Conservation (phyloP, 1,284 basidiomycete species). For the Agroathelia rolfsii region DNA sequence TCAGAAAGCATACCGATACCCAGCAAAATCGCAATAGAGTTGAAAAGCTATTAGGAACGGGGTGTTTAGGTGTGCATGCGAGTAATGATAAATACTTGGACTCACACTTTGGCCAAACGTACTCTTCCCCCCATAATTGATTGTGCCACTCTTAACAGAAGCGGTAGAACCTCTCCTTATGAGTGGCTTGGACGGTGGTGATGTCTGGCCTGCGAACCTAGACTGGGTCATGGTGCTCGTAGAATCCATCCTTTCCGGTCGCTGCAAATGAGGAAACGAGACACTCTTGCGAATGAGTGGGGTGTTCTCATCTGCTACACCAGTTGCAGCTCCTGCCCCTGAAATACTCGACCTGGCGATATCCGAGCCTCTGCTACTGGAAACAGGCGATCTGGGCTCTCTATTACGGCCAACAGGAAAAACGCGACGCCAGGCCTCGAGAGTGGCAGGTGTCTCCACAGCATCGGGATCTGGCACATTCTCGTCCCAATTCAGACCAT, state of each 20-base stretch:
- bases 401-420: too few relatives aligned
- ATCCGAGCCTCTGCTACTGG: too few relatives aligned
- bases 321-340: too few relatives aligned
- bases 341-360: too few relatives aligned
- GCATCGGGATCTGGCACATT: slow-evolving; percentile 14
- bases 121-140: slow-evolving; percentile 41
- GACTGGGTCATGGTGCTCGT: too few relatives aligned
- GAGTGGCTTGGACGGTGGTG: too few relatives aligned
- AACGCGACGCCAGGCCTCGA: too few relatives aligned
- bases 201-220: too few relatives aligned
- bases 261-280: too few relatives aligned
- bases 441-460: slow-evolving; percentile 10
- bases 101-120: slow-evolving; percentile 80
- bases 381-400: too few relatives aligned
- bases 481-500: slow-evolving; percentile 38
- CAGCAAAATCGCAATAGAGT: slow-evolving; percentile 77
- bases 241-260: too few relatives aligned
- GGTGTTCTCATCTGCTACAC: slow-evolving; percentile 20
- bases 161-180: neutral
- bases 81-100: slow-evolving; percentile 8
- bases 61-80: slow-evolving; percentile 2
- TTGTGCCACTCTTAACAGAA: slow-evolving; percentile 15
- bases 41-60: slow-evolving; percentile 59
- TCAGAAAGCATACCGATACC: slow-evolving; percentile 89
- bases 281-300: slow-evolving; percentile 35